Conservation (phyloP, 2,329 filamentous ascomycete genomes). For the Dactylellina cionopaga region DNA sequence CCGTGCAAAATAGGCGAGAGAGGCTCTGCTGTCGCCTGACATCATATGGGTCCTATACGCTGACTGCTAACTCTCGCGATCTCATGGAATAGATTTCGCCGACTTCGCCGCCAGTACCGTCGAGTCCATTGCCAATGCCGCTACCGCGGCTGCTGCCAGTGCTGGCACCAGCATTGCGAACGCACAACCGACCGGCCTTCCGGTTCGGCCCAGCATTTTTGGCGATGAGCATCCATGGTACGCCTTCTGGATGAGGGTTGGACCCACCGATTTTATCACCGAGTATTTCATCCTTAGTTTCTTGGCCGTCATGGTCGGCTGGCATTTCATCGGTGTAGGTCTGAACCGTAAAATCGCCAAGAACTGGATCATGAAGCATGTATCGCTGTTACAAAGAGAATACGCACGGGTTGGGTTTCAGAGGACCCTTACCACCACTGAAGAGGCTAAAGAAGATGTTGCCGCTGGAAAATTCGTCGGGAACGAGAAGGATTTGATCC, state of each 20-base stretch:
- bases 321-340: conserved; percentile 83
- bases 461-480: conserved; percentile 48
- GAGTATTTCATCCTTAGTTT: conserved; percentile 84
- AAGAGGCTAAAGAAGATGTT: conserved; percentile 63
- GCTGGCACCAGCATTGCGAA: conserved; percentile 72
- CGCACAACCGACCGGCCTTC: conserved; percentile 59
- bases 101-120: conserved; percentile 77
- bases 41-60: conserved; percentile 41
- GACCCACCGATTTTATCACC: conserved; percentile 82
- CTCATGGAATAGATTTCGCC: conserved; percentile 77
- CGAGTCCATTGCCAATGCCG: conserved; percentile 62
- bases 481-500: conserved; percentile 28
- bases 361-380: conserved; percentile 81
- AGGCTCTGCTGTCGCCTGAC: conserved; percentile 34
- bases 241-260: conserved; percentile 90
- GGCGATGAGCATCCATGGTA: conserved; percentile 72
- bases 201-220: conserved; percentile 32
- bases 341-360: conserved; percentile 82
- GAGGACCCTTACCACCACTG: conserved; percentile 60
- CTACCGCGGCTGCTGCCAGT: conserved; percentile 61
- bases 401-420: conserved; percentile 88
- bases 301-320: conserved; percentile 76
- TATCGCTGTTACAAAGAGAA: conserved; percentile 77
- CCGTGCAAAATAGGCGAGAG: conserved; percentile 33
- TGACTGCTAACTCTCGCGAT: background rate